phyloP scores from a whole-genome alignment of 108 stramenopile genomes.

The Skeletonema grethae region DNA sequence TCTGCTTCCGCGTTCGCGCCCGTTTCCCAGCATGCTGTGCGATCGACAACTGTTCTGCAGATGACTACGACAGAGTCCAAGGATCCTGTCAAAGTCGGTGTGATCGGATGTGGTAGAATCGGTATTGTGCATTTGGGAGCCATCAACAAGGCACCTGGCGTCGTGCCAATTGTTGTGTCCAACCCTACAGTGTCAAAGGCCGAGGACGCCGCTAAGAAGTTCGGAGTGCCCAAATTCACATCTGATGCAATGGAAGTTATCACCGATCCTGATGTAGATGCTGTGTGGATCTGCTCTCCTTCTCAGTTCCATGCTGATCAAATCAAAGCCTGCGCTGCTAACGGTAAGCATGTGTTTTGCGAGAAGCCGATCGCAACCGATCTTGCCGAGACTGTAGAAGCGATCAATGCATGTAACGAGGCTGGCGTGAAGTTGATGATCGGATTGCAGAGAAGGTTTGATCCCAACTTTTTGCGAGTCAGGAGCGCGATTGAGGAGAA shows the following conservation, averaged over 20 bases:
- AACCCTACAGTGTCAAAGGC: constrained; percentile 97
- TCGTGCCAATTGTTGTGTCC: constrained; percentile 78
- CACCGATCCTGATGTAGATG: constrained; percentile 92
- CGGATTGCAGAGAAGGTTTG: constrained; percentile 94
- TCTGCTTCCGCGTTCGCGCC: constrained; percentile 38
- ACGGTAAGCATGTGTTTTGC: constrained; percentile 95
- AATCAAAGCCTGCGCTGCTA: constrained; percentile 90
- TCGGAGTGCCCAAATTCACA: constrained; percentile 85
- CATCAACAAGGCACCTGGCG: constrained; percentile 87
- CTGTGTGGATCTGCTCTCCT: constrained; percentile 97
- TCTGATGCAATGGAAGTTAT: constrained; percentile 92
- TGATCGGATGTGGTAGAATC: constrained; percentile 96
- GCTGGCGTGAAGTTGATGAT: constrained; percentile 94
- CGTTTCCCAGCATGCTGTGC: constrained; percentile 8
- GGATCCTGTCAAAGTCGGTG: constrained; percentile 83
- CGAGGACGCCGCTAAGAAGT: constrained; percentile 84
- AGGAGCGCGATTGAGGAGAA: constrained; percentile 74
- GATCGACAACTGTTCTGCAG: constrained; percentile 14
- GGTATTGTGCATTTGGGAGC: constrained; percentile 95
- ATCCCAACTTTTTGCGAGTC: constrained; percentile 94
- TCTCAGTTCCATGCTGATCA: constrained; percentile 92
- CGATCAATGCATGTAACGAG: constrained; percentile 91
- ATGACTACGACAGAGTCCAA: constrained; percentile 55
- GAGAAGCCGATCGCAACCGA: constrained; percentile 97
- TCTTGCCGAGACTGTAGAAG: constrained; percentile 93